Conservation (phyloP, 2,329 filamentous ascomycete genomes). For the Macroventuria anomochaeta region DNA sequence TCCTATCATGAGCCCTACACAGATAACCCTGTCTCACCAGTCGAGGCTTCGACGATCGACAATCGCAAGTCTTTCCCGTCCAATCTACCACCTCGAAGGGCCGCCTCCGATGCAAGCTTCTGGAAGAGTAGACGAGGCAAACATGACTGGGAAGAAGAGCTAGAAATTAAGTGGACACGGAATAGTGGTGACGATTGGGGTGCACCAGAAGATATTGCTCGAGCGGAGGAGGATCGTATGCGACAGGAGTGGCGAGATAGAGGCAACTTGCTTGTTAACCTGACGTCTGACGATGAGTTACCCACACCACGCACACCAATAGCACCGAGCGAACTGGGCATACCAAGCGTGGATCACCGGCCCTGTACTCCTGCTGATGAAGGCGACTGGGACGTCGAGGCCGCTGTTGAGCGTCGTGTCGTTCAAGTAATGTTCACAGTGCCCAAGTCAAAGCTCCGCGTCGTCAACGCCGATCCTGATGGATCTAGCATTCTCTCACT, state of each 20-base stretch:
- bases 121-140: constrained; percentile 52
- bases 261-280: constrained; percentile 38
- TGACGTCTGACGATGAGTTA: constrained; percentile 34
- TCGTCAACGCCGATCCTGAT: constrained; percentile 71
- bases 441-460: constrained; percentile 80
- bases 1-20: constrained; percentile 39
- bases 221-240: constrained; percentile 40
- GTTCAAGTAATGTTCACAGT: constrained; percentile 85
- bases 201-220: constrained; percentile 40
- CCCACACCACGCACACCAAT: constrained; percentile 41
- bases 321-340: constrained; percentile 28
- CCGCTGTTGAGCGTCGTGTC: constrained; percentile 54
- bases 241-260: constrained; percentile 41
- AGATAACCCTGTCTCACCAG: constrained; percentile 32
- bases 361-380: constrained; percentile 47
- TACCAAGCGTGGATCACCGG: constrained; percentile 22
- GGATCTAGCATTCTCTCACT: constrained; percentile 36
- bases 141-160: constrained; percentile 51
- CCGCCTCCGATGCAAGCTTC: constrained; percentile 54
- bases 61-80: constrained; percentile 31
- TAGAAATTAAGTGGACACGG: constrained; percentile 38
- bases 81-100: constrained; percentile 47
- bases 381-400: constrained; percentile 60
- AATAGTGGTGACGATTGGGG: constrained; percentile 49
- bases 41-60: constrained; percentile 6